Conservation (phyloP, 345 rosid genomes). For the Lepidium sativum region DNA sequence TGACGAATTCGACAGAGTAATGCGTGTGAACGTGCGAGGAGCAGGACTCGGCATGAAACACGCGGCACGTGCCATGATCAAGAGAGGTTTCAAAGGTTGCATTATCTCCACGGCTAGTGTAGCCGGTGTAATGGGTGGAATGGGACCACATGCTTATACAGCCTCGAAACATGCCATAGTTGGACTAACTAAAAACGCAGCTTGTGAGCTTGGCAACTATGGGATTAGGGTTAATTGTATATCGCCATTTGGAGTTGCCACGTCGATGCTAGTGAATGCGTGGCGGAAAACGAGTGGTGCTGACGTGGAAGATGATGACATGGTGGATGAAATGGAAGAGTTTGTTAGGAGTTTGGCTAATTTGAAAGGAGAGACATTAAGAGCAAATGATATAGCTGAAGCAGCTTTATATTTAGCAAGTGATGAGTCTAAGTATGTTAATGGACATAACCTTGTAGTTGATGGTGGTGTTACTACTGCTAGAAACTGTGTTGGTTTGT, state of each 20-base stretch:
- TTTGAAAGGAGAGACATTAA: slow-evolving; percentile 47
- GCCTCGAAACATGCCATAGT: slow-evolving; percentile 85
- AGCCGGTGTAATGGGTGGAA: slow-evolving; percentile 77
- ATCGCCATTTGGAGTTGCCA: slow-evolving; percentile 86
- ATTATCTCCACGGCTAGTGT: slow-evolving; percentile 74
- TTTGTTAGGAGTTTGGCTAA: slow-evolving; percentile 57
- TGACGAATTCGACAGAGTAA: slow-evolving; percentile 31
- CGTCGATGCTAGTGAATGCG: slow-evolving; percentile 62
- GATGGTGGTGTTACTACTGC: slow-evolving; percentile 79
- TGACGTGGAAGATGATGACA: slow-evolving; percentile 36
- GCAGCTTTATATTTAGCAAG: slow-evolving; percentile 75
- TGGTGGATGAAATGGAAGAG: slow-evolving; percentile 62
- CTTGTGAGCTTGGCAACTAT: slow-evolving; percentile 61
- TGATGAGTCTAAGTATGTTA: slow-evolving; percentile 81
- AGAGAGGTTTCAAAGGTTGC: slow-evolving; percentile 44
- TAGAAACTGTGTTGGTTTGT: slow-evolving; percentile 75
- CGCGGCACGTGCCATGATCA: slow-evolving; percentile 67
- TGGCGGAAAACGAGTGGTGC: slow-evolving; percentile 41
- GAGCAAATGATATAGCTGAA: slow-evolving; percentile 68
- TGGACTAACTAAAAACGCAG: slow-evolving; percentile 73
- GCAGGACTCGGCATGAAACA: slow-evolving; percentile 71
- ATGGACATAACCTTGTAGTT: slow-evolving; percentile 82
- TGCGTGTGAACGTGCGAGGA: slow-evolving; percentile 66
- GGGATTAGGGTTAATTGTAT: slow-evolving; percentile 85
- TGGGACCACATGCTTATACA: slow-evolving; percentile 84